phyloP scores from a whole-genome alignment of 1,139 yeast genomes.

The Taphrina deformans region DNA sequence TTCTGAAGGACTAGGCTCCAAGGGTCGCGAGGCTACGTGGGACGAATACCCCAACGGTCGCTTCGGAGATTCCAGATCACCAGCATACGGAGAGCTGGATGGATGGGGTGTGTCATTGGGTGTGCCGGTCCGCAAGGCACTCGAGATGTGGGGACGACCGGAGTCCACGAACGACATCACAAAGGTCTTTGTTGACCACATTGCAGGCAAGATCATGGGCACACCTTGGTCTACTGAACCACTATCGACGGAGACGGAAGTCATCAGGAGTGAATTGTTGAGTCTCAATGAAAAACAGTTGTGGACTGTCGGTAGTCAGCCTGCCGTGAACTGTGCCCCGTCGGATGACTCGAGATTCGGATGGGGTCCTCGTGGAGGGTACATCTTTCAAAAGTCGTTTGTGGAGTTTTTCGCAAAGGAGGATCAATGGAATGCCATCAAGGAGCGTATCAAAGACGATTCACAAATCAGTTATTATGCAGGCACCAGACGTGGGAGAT shows the following conservation, averaged over 20 bases:
- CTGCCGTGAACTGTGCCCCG: constrained; percentile 73
- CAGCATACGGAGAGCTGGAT: constrained; percentile 93
- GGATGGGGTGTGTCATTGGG: constrained; percentile 94
- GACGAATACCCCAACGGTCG: constrained; percentile 98
- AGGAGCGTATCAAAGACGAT: constrained; percentile 51
- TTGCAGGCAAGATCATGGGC: constrained; percentile 70
- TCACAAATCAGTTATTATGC: constrained; percentile 67
- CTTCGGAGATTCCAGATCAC: constrained; percentile 95
- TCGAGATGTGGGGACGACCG: constrained; percentile 81
- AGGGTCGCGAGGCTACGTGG: constrained; percentile 95
- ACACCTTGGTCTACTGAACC: constrained; percentile 89
- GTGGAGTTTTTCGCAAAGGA: constrained; percentile 81
- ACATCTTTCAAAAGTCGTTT: constrained; percentile 89
- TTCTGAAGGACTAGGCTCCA: constrained; percentile 42
- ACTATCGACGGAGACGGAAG: constrained; percentile 81
- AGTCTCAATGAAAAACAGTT: constrained; percentile 71
- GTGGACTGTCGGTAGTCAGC: constrained; percentile 93
- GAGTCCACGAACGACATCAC: constrained; percentile 62
- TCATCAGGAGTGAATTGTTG: constrained; percentile 86
- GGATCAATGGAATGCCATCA: constrained; percentile 59
- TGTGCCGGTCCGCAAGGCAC: constrained; percentile 66
- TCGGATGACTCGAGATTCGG: constrained; percentile 88
- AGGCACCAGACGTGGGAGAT: constrained; percentile 61
- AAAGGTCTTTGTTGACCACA: constrained; percentile 66
- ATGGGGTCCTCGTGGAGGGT: constrained; percentile 92